Conservation (phyloP, 208 protist genomes). For the Borovskyia barvae region DNA sequence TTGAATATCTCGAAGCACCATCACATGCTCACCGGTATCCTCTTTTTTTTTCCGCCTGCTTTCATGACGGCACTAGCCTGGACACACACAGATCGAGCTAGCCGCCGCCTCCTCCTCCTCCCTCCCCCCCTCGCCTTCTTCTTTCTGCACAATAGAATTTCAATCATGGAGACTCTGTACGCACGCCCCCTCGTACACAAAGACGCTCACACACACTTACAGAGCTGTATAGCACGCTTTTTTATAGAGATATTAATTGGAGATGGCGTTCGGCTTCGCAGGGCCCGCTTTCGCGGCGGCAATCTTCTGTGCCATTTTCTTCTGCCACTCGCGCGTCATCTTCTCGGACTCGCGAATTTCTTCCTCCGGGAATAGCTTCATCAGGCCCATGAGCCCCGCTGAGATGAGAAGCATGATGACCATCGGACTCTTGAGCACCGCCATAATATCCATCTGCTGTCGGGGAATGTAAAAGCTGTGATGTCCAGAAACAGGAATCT, state of each 20-base stretch:
- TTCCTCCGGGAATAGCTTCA: constrained; percentile 82
- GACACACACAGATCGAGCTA: too few species aligned
- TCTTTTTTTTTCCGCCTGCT: too few species aligned
- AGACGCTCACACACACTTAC: too few species aligned
- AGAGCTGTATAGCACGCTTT: too few species aligned
- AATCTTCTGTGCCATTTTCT: constrained; percentile 42
- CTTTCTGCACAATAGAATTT: too few species aligned
- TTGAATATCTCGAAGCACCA: too few species aligned
- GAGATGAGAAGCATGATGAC: constrained; percentile 80
- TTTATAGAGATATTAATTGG: constrained; percentile 3
- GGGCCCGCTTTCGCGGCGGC: constrained; percentile 12
- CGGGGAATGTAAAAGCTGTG: constrained; percentile 79
- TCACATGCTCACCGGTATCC: too few species aligned
- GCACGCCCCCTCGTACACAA: too few species aligned
- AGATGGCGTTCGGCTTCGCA: not conserved
- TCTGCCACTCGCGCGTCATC: constrained; percentile 61
- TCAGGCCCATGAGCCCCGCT: constrained; percentile 51
- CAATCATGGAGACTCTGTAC: too few species aligned
- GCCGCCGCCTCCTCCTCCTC: too few species aligned
- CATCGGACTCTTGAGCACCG: constrained; percentile 77
- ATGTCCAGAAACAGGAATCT: constrained; percentile 50
- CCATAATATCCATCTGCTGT: constrained; percentile 61
- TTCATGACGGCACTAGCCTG: too few species aligned
- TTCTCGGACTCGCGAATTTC: constrained; percentile 64
- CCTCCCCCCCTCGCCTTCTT: too few species aligned